Base-by-base conservation (phyloP, 2,329 filamentous ascomycete species). In the Grosmannia serpens region DNA sequence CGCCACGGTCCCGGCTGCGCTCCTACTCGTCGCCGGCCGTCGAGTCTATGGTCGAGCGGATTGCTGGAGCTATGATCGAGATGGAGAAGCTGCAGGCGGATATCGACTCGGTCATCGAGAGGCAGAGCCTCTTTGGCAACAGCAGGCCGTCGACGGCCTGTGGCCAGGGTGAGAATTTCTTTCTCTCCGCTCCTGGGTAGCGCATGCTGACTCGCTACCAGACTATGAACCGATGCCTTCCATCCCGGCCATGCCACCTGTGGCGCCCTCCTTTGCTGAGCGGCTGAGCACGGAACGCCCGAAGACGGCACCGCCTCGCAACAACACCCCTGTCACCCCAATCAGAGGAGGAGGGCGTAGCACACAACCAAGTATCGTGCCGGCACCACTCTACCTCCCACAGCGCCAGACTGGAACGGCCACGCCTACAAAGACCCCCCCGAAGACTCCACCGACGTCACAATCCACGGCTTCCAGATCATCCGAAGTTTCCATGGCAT, bases 51-150 rank as follows among this genome's bases (percentile, higher is more conserved):
- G 77, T 80, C 55, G 77, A 80, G 62, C 74, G 79, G 49, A 79
- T 84, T 51, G 81, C 80, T 33, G 75, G 71, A 60, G 80, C 79
- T 54, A 77, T 84, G 71, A 70, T 80, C 57, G 82, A 86, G 65
- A 73, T 81, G 62, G 83, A 86, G 58, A 73, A 71, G 58, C 68
- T 84, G 50, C 76, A 86, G 68, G 77, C 76, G 59, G 76, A 83
- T 63, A 84, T 86, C 57, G 79, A 86, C 56, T 76, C 80, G 55
- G 73, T 81, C 26, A 76, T 84, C 27, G 80, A 84, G 71, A 77
- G 81, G 60, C 80, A 83, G 69, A 85, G 79, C 67, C 69, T 83
- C 38, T 84, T 82, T 62, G 63, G 74, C 22, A 71, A 66, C 60
- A 82, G 78, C 67, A 75, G 80, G 54, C 79, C 80, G 35, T 78